Evolutionary conservation across 2,329 filamentous ascomycete genomes (phyloP).

Genomic region (Aureobasidium sp.): DNA sequence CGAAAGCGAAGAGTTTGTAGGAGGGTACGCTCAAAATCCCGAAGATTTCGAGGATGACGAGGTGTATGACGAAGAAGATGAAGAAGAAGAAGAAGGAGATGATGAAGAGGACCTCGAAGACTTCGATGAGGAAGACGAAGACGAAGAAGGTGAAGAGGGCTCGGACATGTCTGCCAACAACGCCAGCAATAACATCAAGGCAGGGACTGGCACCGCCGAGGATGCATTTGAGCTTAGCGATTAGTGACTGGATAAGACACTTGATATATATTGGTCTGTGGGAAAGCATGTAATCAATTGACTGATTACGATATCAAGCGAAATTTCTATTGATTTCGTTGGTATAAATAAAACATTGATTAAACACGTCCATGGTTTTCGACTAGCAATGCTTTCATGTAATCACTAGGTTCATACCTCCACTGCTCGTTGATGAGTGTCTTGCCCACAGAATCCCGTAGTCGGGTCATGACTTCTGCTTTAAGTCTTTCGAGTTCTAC

Average conservation of each 20-base stretch:
- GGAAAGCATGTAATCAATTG: background rate
- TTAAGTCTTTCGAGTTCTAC: background rate
- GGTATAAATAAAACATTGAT: background rate
- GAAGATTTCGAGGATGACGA: constrained; percentile 9
- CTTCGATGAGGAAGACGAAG: constrained; percentile 6
- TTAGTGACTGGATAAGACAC: constrained; percentile 3
- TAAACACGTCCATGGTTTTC: constrained; percentile 8
- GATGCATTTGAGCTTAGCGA: constrained; percentile 17
- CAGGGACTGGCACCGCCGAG: constrained; percentile 14
- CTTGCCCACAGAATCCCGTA: constrained; percentile 7
- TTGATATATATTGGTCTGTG: background rate
- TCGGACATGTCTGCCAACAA: background rate
- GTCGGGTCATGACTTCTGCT: constrained; percentile 7
- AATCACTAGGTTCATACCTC: constrained; percentile 12
- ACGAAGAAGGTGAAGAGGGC: background rate
- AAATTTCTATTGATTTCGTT: too few relatives aligned
- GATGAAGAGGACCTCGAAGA: background rate
- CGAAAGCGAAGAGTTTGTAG: background rate
- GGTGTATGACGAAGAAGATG: background rate
- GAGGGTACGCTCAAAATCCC: background rate
- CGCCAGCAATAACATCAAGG: constrained; percentile 13
- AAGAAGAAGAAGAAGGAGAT: constrained; percentile 2
- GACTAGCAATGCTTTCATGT: constrained; percentile 8
- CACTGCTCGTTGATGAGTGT: constrained; percentile 3
- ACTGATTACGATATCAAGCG: background rate